phyloP scores from a whole-genome alignment of 768 basidiomycete species.

The Pleurotus djamor region DNA sequence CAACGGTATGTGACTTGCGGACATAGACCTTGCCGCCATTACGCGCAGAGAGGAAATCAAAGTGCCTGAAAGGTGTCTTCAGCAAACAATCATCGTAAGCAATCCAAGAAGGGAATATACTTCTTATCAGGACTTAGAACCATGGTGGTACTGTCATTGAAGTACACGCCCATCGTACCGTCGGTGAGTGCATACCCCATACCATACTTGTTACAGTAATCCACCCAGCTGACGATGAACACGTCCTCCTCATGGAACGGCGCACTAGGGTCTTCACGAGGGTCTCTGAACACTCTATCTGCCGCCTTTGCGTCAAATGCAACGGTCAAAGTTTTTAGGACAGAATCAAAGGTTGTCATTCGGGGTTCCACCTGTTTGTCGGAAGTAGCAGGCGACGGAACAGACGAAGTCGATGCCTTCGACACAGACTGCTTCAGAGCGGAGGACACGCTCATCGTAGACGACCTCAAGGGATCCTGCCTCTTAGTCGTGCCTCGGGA shows the following conservation, averaged over 20 bases:
- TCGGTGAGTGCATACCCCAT: constrained; percentile 98
- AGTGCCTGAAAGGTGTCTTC: constrained; percentile 44
- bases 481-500: constrained; percentile 13
- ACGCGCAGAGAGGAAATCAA: constrained; percentile 82
- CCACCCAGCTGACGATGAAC: constrained; percentile 98
- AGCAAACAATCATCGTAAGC: constrained; percentile 3
- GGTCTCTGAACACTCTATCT: constrained; percentile 68
- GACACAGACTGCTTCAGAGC: constrained; percentile 1
- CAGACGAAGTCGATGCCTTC: not conserved
- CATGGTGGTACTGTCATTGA: constrained; percentile 91
- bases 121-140: constrained; percentile 84
- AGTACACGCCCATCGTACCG: constrained; percentile 92
- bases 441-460: not conserved
- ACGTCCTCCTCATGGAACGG: constrained; percentile 66
- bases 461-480: not conserved
- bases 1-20: constrained; percentile 69
- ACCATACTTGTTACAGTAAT: constrained; percentile 99
- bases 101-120: constrained; percentile 44
- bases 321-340: constrained; percentile 39
- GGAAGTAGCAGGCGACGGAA: not conserved
- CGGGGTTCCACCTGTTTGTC: constrained; percentile 18
- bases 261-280: constrained; percentile 43
- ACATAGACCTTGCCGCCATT: constrained; percentile 65
- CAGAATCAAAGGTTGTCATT: constrained; percentile 66
- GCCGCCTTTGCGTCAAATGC: constrained; percentile 70